Evolutionary conservation across 805 yeast species (phyloP).

Genomic region (Starmera caribaea): DNA sequence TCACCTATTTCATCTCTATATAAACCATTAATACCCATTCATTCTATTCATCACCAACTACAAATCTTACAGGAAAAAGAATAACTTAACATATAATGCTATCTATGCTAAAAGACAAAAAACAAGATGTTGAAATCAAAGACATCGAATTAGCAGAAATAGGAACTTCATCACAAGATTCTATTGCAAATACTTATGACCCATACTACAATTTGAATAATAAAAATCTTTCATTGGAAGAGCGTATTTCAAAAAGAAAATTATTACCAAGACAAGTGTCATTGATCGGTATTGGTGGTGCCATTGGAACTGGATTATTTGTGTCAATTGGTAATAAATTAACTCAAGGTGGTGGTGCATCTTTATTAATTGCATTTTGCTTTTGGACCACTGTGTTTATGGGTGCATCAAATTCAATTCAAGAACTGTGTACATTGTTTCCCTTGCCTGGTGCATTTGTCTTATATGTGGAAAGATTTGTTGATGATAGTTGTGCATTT

Average conservation of each 20-base stretch:
- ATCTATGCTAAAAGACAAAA: too few relatives aligned
- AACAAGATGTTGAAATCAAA: too few relatives aligned
- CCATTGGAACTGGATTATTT: conserved; percentile 45
- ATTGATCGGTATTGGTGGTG: conserved; percentile 55
- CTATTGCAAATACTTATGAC: neutral
- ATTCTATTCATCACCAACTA: too few relatives aligned
- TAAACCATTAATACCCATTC: too few relatives aligned
- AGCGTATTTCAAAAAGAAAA: conserved; percentile 22
- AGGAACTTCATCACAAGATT: neutral
- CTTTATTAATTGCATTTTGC: conserved; percentile 33
- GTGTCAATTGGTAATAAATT: conserved; percentile 46
- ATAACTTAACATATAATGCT: too few relatives aligned
- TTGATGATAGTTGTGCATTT: neutral
- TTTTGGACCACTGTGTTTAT: neutral
- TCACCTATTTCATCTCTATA: too few relatives aligned
- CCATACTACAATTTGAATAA: neutral
- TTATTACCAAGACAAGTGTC: conserved; percentile 42
- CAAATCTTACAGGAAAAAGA: too few relatives aligned
- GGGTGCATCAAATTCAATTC: neutral
- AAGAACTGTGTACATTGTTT: conserved; percentile 20
- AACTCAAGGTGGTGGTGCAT: conserved; percentile 43
- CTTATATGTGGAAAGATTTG: conserved; percentile 43
- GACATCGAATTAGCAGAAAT: neutral
- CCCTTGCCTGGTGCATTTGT: conserved; percentile 20
- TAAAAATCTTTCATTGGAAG: neutral